phyloP scores from a whole-genome alignment of 2,329 filamentous ascomycete species.

The Fusarium sp. region DNA sequence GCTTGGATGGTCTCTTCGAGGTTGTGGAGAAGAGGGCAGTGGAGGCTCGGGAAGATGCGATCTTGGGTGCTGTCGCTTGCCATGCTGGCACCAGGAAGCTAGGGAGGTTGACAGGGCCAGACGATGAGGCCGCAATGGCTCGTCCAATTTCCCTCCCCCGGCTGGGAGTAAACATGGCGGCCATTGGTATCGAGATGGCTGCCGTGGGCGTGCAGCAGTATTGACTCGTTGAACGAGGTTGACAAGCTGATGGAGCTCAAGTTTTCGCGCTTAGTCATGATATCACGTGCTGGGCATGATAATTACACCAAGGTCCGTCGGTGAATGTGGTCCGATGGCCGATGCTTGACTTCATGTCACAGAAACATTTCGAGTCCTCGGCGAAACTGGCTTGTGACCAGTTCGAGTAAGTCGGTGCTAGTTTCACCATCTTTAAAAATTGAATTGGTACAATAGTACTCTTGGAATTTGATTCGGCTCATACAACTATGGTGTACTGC shows the following conservation, averaged over 20 bases:
- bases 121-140: conserved; percentile 55
- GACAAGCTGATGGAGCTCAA: conserved; percentile 30
- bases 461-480: conserved; percentile 40
- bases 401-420: background rate
- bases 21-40: conserved; percentile 73
- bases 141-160: conserved; percentile 67
- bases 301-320: background rate
- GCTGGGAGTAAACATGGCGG: conserved; percentile 70
- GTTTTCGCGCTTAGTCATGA: conserved; percentile 49
- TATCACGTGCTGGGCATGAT: conserved; percentile 39
- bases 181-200: conserved; percentile 44
- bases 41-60: conserved; percentile 51
- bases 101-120: conserved; percentile 65
- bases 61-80: conserved; percentile 51
- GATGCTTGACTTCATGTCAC: background rate
- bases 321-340: background rate
- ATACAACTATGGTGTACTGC: conserved; percentile 46
- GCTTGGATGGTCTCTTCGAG: conserved; percentile 74
- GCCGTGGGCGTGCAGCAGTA: conserved; percentile 30
- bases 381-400: background rate
- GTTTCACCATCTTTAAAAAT: background rate
- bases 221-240: conserved; percentile 19
- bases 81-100: conserved; percentile 78
- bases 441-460: conserved; percentile 44
- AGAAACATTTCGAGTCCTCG: background rate